A percentile compares a stretch with the other conserved stretches of the same genome.
phyloP scores from a whole-genome alignment of 2,329 filamentous ascomycete species.

The Aspergillus japonicus region DNA sequence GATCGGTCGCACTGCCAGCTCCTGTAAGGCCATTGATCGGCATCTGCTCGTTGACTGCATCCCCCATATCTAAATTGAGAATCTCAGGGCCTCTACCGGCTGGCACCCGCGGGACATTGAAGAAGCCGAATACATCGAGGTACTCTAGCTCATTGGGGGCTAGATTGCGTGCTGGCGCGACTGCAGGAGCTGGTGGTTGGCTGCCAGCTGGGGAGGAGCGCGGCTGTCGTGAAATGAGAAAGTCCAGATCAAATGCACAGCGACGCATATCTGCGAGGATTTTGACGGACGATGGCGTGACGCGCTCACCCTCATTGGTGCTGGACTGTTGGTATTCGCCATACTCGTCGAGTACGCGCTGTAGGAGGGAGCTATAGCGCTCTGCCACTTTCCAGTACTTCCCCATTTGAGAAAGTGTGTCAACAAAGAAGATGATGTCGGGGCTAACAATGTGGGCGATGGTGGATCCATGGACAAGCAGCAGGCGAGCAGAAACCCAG shows the following conservation, averaged over 20 bases:
- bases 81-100: conserved; percentile 34
- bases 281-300: conserved; percentile 77
- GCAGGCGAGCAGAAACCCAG: conserved; percentile 83
- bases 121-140: conserved; percentile 90
- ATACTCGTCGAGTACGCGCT: conserved; percentile 83
- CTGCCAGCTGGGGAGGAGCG: conserved; percentile 40
- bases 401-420: conserved; percentile 77
- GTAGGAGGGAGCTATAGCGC: conserved; percentile 75
- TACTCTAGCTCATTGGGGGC: conserved; percentile 84
- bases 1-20: conserved; percentile 8
- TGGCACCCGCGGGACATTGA: conserved; percentile 78
- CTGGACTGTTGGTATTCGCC: conserved; percentile 67
- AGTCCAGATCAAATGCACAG: conserved; percentile 86
- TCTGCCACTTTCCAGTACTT: conserved; percentile 81
- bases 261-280: conserved; percentile 90
- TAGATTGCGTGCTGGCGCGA: conserved; percentile 58
- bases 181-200: conserved; percentile 24
- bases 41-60: conserved; percentile 33
- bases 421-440: conserved; percentile 77
- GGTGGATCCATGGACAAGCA: conserved; percentile 87
- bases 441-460: conserved; percentile 80
- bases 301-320: conserved; percentile 63
- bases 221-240: conserved; percentile 81
- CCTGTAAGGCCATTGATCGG: conserved; percentile 38
- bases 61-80: conserved; percentile 26